Base-by-base conservation (phyloP, 257 asterid species). In the Fraxinus quadrangulata region DNA sequence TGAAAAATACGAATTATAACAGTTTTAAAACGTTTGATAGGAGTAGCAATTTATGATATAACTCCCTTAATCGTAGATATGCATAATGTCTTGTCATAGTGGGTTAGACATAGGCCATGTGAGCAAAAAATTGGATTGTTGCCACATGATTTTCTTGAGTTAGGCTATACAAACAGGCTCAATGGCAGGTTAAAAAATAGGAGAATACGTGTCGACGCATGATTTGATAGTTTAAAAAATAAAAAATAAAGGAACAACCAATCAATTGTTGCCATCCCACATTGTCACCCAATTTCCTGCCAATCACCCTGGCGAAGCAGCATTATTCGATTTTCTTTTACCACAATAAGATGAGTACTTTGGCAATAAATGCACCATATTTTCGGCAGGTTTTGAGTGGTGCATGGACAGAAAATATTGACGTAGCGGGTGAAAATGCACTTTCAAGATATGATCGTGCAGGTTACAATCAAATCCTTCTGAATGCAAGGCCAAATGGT, bases 391-490 rank as follows among this genome's bases (percentile, higher is more conserved):
- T 91, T 49, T 75, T 87, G 84, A 91, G 94, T 63, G 88, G 79
- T 0, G 91, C 87, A 68, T 92, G 97, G 97, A 85, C 68, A 70
- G 97, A 92, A 76, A 84, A 85, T 28, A 75, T 92, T 0, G 92
- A 85, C 1, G 92, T 92, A 13, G 97, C 92, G 0, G 97, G 97
- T 37, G 97, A 92, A 79, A 92, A 92, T 66, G 97, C 97, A 19
- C 97, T 89, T 36, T n/a, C 90, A 19, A 86, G 94, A 76, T 91
- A 87, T 65, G 96, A 92, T 10, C 80, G 87, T 0, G 5, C 76
- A 0, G 97, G 81, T 70, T 92, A 91, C 28, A 91, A 92, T 71
- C 97, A 91, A 84, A 91, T 92, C 72, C 92, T 92, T 66, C 84
- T 92, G 6, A 91, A 91, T 66, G 92, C 80, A 8, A 83, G 97